Conservation (phyloP, 2,329 filamentous ascomycete species). For the Phaeosphaeria sp. region DNA sequence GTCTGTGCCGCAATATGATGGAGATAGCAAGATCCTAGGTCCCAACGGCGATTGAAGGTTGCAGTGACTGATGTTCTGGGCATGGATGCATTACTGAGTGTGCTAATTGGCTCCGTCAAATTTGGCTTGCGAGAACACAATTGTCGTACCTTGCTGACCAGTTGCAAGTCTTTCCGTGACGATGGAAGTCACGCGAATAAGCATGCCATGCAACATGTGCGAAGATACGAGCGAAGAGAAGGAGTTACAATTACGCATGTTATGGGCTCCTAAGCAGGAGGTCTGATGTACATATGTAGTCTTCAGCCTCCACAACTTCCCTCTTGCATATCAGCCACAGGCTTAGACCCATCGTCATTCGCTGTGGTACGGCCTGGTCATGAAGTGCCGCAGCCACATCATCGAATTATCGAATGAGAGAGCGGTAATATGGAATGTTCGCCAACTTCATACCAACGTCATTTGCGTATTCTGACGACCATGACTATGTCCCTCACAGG, state of each 20-base stretch:
- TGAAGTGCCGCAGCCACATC: constrained; percentile 1
- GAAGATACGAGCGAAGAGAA: neutral
- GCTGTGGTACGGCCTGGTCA: neutral
- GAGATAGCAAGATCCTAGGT: too few relatives aligned
- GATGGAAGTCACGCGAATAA: neutral
- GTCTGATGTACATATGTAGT: neutral
- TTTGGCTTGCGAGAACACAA: neutral
- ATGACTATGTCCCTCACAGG: neutral
- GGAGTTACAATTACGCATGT: too few relatives aligned
- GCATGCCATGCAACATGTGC: neutral
- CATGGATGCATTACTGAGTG: neutral
- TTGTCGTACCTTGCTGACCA: neutral
- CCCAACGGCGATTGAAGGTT: neutral
- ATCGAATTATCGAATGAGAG: neutral
- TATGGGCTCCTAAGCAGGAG: neutral
- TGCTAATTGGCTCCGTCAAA: neutral
- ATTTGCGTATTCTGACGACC: neutral
- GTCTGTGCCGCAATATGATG: neutral
- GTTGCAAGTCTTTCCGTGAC: neutral
- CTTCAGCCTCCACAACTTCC: neutral
- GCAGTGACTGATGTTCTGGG: neutral
- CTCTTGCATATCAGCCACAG: neutral
- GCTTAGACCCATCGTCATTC: neutral
- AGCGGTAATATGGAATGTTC: neutral
- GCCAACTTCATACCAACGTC: neutral